Base-by-base conservation (phyloP, 306 rosid species). In the Acacia melanoxylon region DNA sequence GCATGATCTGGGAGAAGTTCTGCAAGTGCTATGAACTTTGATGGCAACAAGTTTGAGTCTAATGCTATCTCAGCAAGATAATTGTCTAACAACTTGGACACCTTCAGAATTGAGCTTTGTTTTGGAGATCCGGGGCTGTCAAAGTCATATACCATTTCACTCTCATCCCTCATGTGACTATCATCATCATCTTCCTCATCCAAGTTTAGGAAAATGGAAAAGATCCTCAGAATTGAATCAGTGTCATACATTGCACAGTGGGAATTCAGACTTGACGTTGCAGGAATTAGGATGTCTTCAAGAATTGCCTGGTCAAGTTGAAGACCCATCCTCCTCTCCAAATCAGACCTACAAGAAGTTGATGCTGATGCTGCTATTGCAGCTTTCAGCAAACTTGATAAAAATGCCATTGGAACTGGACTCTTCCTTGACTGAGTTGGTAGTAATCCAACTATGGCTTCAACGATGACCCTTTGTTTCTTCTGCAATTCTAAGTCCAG, bases 401-500 rank as follows among this genome's bases (percentile, higher is more conserved):
- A 56, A 71, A 71, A 71, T 2, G 75, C 75, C 75, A 71, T 71
- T 45, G 75, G 75, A 45, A 71, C 58, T 15, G 75, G 75, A 71
- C 75, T 71, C 22, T 71, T 71, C 58, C 75, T 71, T 44, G 75
- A 71, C 40, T 71, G 75, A 71, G 75, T 71, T 71, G 75, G 75
- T 7, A 71, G 40, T 45, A 71, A 71, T n/a, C 40, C 31, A 71
- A 71, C 75, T 13, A 71, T 71, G 24, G 75, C 40, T 71, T 71
- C 75, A 25, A 71, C 58, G 45, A 71, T 45, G 37, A 71, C 37
- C 75, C 56, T 22, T 71, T 71, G 75, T 25, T 71, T 71, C 75
- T 45, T 71, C 75, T 71, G 75, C 75, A 71, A 24, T 45, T 71
- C 75, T 15, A 45, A 45, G 13, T 71, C 75, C 58, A 24, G n/a